phyloP scores from a whole-genome alignment of 192 early-diverging fungal genomes.

The Funneliformis mosseae region DNA sequence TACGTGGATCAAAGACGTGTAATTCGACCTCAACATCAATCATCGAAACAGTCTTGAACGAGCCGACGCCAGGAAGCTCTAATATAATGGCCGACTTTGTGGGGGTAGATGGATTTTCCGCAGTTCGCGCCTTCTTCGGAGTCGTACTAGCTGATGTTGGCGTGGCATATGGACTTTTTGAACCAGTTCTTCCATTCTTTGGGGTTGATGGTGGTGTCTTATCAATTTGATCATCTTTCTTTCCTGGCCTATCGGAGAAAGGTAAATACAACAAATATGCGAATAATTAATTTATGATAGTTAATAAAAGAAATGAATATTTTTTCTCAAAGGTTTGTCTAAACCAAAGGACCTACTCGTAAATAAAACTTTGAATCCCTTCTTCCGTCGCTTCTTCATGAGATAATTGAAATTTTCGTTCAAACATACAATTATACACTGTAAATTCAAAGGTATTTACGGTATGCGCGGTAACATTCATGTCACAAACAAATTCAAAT shows the following conservation, averaged over 20 bases:
- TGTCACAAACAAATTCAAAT: constrained; percentile 53
- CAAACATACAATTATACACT: constrained; percentile 69
- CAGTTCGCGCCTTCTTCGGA: neutral
- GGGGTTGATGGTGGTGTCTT: neutral
- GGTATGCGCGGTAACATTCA: constrained; percentile 40
- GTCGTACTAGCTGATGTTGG: constrained; percentile 8
- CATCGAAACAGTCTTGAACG: constrained; percentile 51
- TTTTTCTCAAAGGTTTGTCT: neutral
- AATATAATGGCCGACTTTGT: constrained; percentile 26
- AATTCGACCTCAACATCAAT: constrained; percentile 57
- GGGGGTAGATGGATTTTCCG: constrained; percentile 11
- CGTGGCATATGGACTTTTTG: neutral
- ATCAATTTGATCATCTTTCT: neutral
- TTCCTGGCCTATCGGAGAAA: neutral
- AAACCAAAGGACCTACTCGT: constrained; percentile 36
- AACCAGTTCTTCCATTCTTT: neutral
- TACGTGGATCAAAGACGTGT: constrained; percentile 65
- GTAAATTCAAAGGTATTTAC: constrained; percentile 58
- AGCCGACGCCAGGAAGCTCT: constrained; percentile 28
- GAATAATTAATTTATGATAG: neutral
- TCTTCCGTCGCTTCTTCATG: constrained; percentile 55
- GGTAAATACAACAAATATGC: neutral
- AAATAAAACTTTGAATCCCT: constrained; percentile 53
- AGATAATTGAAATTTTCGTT: constrained; percentile 49
- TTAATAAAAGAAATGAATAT: neutral